These are phyloP conservation scores for Dillenia suffruticosa DNA, from an alignment of 164 flowering plant genomes.

Conservation along the genomic window DNA sequence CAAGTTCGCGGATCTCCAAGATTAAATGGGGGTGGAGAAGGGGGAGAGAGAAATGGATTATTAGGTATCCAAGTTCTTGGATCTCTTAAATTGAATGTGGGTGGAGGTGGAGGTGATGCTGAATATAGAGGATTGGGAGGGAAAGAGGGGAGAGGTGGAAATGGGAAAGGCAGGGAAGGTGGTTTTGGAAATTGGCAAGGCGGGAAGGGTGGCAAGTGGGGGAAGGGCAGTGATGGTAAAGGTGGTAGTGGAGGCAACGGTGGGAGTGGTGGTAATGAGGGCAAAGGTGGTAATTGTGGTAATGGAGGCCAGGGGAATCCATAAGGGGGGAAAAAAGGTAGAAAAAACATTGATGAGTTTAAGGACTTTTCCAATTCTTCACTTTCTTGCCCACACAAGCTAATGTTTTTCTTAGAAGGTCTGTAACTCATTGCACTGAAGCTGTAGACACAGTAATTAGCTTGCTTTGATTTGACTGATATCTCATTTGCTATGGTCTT, in stretches of 20 bases:
- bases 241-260: conserved; percentile 18
- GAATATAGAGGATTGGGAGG: conserved; percentile 23
- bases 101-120: conserved; percentile 14
- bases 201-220: conserved; percentile 18
- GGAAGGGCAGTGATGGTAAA: conserved; percentile 26
- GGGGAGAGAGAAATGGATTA: conserved; percentile 2
- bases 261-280: conserved; percentile 20
- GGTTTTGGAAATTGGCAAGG: conserved; percentile 10
- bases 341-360: conserved; percentile 35
- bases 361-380: conserved; percentile 17
- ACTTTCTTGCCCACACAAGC: conserved; percentile 37
- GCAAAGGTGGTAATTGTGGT: conserved; percentile 17
- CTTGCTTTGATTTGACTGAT: conserved; percentile 47
- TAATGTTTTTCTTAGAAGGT: conserved; percentile 31
- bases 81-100: conserved; percentile 23
- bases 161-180: conserved; percentile 9
- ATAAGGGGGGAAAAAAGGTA: conserved; percentile 37
- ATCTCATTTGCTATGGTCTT: conserved; percentile 35
- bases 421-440: conserved; percentile 44
- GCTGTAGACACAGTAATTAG: conserved; percentile 48
- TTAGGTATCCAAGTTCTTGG: conserved; percentile 18
- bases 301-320: conserved; percentile 28
- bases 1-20: conserved; percentile 20
- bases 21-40: conserved; percentile 5
- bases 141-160: conserved; percentile 16